phyloP scores from a whole-genome alignment of 2,329 filamentous ascomycete genomes.

The Ophiocordyceps camponoti-leonardi region DNA sequence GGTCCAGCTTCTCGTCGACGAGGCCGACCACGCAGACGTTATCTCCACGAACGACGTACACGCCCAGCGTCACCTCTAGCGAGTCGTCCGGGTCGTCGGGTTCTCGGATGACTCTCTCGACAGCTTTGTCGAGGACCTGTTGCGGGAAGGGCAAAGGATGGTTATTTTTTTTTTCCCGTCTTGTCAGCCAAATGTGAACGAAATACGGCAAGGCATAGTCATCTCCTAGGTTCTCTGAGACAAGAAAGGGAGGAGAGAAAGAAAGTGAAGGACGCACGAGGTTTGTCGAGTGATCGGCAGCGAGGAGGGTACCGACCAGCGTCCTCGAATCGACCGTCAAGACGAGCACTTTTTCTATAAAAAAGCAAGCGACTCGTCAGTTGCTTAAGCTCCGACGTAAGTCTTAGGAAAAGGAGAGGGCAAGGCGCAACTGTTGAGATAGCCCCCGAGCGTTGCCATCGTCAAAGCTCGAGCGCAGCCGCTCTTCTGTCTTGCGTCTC shows the following conservation, averaged over 20 bases:
- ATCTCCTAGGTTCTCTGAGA: background rate
- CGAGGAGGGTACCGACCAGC: constrained; percentile 63
- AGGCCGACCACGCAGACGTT: constrained; percentile 84
- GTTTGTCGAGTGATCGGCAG: constrained; percentile 85
- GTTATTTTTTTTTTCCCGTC: background rate
- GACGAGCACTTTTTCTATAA: constrained; percentile 72
- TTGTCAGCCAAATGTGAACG: background rate
- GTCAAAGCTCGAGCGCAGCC: constrained; percentile 1
- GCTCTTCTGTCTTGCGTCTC: background rate
- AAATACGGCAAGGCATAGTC: background rate
- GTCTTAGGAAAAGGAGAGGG: background rate
- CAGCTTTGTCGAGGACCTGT: constrained; percentile 61
- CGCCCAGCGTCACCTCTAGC: constrained; percentile 62
- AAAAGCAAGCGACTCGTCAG: background rate
- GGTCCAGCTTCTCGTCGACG: constrained; percentile 78
- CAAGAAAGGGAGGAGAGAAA: background rate
- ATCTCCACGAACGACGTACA: constrained; percentile 87
- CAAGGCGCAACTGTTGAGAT: constrained; percentile 22
- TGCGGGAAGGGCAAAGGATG: too few relatives aligned
- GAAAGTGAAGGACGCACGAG: constrained; percentile 23
- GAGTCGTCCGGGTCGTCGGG: constrained; percentile 70
- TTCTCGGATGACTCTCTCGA: constrained; percentile 81
- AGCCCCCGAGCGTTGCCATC: constrained; percentile 27
- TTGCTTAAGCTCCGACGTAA: background rate
- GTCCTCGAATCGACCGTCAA: constrained; percentile 87